Evolutionary conservation across 1,284 basidiomycete species (phyloP).

Genomic region (Kwoniella shivajii): DNA sequence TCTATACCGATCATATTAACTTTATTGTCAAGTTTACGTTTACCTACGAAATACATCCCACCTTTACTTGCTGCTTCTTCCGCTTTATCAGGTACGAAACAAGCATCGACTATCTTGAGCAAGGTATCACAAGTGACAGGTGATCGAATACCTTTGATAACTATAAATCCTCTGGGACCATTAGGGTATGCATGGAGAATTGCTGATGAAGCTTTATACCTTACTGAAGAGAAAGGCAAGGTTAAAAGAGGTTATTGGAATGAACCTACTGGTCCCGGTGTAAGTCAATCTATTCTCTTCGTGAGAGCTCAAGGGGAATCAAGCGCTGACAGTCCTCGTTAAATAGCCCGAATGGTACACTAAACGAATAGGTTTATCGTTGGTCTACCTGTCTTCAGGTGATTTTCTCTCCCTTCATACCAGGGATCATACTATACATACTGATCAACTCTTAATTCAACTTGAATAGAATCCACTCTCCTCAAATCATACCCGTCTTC

Average conservation of each 20-base stretch:
- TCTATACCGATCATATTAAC: constrained; percentile 15
- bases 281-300: constrained; percentile 9
- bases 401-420: constrained; percentile 3
- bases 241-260: constrained; percentile 36
- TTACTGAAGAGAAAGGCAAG: constrained; percentile 11
- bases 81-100: neutral
- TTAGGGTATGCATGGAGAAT: constrained; percentile 46
- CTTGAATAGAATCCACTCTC: constrained; percentile 37
- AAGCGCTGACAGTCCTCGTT: neutral
- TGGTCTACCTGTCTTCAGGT: constrained; percentile 45
- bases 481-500: constrained; percentile 36
- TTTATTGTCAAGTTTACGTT: constrained; percentile 14
- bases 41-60: constrained; percentile 20
- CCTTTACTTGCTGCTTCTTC: constrained; percentile 15
- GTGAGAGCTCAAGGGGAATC: neutral
- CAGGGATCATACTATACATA: too few species aligned
- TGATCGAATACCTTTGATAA: constrained; percentile 8
- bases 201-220: constrained; percentile 36
- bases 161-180: constrained; percentile 36
- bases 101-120: neutral
- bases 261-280: constrained; percentile 44
- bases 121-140: neutral
- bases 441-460: neutral
- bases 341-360: constrained; percentile 46
- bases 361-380: constrained; percentile 30